Base-by-base conservation (phyloP, 192 early-diverging fungal genomes). In the Backusella circina region DNA sequence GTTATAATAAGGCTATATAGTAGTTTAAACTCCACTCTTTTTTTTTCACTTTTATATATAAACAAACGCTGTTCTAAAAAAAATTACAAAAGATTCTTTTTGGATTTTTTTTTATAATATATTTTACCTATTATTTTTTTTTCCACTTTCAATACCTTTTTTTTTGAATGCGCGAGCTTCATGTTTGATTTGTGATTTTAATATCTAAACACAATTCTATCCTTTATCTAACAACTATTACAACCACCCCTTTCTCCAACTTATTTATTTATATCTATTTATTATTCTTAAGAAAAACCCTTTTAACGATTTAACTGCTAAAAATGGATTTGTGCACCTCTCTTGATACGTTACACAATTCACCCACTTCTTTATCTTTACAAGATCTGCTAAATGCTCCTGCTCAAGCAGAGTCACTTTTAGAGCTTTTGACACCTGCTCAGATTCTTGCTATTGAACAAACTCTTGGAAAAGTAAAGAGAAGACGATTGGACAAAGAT, bases 381-480 rank as follows among this genome's bases (percentile, higher is more conserved):
- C 73, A 74, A 74, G 73, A 74, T 38, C 73, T 74, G 16, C 44
- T 74, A 39, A 74, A 70, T 64, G 57, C 76, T n/a, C 68, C 76
- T 39, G 68, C 69, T 18, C 71, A 72, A 30, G 76, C 76, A 30
- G 76, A 77, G 32, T 64, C 54, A 23, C 54, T 77, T n/a, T 65
- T 77, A 35, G 76, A 70, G 36, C 57, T 50, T 28, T 67, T 77
- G 30, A 77, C 76, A 6, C 35, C 76, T 32, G 76, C 71, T 39
- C 76, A 77, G 44, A 31, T 77, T 21, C 31, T 66, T 2, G 41
- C 67, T 37, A 77, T 77, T 50, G 73, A 74, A 41, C 61, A 66
- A 33, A 74, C 73, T 26, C 37, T 74, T 16, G 33, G 37, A 64
- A 74, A 74, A 65, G 73, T 74, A 1, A 74, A 74, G 35, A 74